These are phyloP conservation scores for Fusarium humuli DNA, from an alignment of 2,329 filamentous ascomycete genomes.

Conservation along the genomic window DNA sequence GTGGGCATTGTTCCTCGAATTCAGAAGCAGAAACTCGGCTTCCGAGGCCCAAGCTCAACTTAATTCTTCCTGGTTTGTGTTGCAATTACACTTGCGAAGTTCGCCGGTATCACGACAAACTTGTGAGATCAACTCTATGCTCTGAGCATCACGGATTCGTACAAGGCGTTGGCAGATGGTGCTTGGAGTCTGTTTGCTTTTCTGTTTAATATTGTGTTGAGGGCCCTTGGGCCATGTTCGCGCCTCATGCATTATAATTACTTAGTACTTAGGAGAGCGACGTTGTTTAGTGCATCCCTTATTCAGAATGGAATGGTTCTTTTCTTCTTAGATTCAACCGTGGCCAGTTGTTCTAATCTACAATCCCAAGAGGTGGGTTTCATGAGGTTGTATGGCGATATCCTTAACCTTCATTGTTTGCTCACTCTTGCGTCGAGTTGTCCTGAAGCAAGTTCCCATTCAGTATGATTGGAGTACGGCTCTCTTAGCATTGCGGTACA, in stretches of 20 bases:
- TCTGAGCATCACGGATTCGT: not conserved
- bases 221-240: not conserved
- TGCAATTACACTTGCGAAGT: not conserved
- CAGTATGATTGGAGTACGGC: not conserved
- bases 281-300: not conserved
- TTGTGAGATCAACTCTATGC: not conserved
- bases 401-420: not conserved
- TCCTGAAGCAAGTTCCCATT: not conserved
- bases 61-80: conserved; percentile 5
- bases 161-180: not conserved
- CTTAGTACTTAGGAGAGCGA: not conserved
- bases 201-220: not conserved
- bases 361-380: not conserved
- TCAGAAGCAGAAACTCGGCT: conserved; percentile 83
- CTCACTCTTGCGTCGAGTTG: not conserved
- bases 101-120: not conserved
- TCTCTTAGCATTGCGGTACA: not conserved
- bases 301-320: not conserved
- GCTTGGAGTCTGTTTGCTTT: conserved; percentile 1
- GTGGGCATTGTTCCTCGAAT: conserved; percentile 81
- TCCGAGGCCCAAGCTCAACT: conserved; percentile 37
- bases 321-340: not conserved
- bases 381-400: not conserved
- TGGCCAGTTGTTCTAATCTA: too few species aligned
- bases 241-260: not conserved